Percentiles rank a stretch among this genome's conserved stretches.
These are phyloP conservation scores for Yamadazyma sp. DNA, from an alignment of 805 yeast species.

Conservation along the genomic window DNA sequence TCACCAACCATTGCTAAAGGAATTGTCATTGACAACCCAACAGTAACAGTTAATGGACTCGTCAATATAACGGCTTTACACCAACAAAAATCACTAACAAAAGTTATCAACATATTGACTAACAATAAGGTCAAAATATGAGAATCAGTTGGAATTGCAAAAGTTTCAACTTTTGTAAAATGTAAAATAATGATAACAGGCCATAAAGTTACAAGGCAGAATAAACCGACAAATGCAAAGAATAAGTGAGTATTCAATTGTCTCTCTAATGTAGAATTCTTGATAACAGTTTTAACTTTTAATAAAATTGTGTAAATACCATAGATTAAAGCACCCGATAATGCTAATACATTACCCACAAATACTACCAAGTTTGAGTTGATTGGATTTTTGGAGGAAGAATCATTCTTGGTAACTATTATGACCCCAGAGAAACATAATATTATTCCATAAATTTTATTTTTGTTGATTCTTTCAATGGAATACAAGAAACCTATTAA, in stretches of 20 bases:
- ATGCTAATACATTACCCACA: conserved; percentile 76
- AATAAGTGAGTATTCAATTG: conserved; percentile 81
- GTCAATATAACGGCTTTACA: conserved; percentile 92
- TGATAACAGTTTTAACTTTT: conserved; percentile 56
- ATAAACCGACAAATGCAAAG: conserved; percentile 92
- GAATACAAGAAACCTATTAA: conserved; percentile 71
- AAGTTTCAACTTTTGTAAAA: conserved; percentile 59
- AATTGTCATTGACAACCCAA: conserved; percentile 88
- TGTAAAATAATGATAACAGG: conserved; percentile 73
- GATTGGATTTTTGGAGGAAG: conserved; percentile 31
- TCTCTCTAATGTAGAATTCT: conserved; percentile 55
- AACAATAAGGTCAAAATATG: conserved; percentile 52
- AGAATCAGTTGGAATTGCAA: conserved; percentile 62
- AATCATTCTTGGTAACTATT: conserved; percentile 72
- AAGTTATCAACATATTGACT: conserved; percentile 72
- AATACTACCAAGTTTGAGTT: conserved; percentile 26
- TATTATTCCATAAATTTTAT: conserved; percentile 67
- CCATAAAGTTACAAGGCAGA: conserved; percentile 74
- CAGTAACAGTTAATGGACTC: conserved; percentile 92
- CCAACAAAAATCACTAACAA: conserved; percentile 92
- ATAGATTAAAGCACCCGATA: conserved; percentile 83
- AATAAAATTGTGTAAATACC: conserved; percentile 87
- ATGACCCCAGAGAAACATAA: conserved; percentile 77
- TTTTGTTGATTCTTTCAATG: conserved; percentile 63
- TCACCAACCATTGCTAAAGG: conserved; percentile 96